Evolutionary conservation across 225 moss, liverwort and hornwort genomes (phyloP).

Genomic region (Sphagnum contortum): DNA sequence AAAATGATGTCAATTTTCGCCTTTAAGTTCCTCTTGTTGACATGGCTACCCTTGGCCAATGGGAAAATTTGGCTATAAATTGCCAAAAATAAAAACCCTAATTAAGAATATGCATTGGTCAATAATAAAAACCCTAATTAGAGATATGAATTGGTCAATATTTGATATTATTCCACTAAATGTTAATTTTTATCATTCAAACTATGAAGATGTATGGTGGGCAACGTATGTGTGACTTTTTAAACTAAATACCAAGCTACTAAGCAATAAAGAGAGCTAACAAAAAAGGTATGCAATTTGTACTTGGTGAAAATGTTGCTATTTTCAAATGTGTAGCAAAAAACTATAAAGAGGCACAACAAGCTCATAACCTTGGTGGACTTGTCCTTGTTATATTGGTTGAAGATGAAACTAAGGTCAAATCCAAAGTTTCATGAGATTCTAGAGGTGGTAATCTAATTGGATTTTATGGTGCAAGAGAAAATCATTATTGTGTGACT

Average conservation of each 20-base stretch:
- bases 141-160: too few relatives aligned
- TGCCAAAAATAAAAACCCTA: too few relatives aligned
- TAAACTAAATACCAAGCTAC: background rate
- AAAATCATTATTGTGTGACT: background rate
- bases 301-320: background rate
- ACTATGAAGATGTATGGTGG: slow-evolving; percentile 2
- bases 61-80: too few relatives aligned
- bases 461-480: background rate
- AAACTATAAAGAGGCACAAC: background rate
- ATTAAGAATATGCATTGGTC: too few relatives aligned
- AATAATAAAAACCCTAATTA: too few relatives aligned
- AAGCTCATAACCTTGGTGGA: background rate
- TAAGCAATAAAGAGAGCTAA: background rate
- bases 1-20: too few relatives aligned
- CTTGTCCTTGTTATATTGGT: background rate
- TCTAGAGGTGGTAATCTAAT: background rate
- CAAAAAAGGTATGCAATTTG: background rate
- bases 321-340: background rate
- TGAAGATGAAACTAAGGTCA: background rate
- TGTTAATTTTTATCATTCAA: too few relatives aligned
- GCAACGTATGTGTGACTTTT: background rate
- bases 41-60: too few relatives aligned
- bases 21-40: too few relatives aligned
- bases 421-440: background rate
- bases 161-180: too few relatives aligned